Percentiles rank a stretch among this genome's conserved stretches.
Conservation (phyloP, 768 basidiomycete species). For the Mycena chlorophos region DNA sequence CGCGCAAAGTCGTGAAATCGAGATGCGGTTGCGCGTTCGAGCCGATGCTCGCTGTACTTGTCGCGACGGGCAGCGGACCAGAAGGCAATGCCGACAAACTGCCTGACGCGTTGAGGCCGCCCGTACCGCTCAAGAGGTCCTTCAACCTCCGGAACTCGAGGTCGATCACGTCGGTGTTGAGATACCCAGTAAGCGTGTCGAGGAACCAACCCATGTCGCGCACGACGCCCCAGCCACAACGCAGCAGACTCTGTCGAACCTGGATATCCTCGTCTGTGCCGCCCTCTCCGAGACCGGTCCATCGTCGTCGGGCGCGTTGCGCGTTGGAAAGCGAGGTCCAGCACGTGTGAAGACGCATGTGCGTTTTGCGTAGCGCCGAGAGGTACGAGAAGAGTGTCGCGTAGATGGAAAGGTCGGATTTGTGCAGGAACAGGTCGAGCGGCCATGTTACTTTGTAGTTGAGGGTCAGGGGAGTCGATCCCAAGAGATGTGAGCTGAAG, state of each 20-base stretch:
- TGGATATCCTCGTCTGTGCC: slow-evolving; percentile 73
- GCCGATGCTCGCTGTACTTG: slow-evolving; percentile 29
- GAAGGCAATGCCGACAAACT: slow-evolving; percentile 14
- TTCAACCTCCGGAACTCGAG: slow-evolving; percentile 77
- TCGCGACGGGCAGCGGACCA: slow-evolving; percentile 22
- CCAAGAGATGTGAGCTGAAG: slow-evolving; percentile 76
- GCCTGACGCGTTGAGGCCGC: slow-evolving; percentile 17
- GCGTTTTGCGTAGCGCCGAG: slow-evolving; percentile 80
- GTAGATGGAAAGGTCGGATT: slow-evolving; percentile 73
- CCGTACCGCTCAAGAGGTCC: slow-evolving; percentile 44
- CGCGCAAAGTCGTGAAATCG: slow-evolving; percentile 85
- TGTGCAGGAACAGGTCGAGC: slow-evolving; percentile 83
- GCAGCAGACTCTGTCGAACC: slow-evolving; percentile 60
- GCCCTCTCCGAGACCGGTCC: slow-evolving; percentile 87
- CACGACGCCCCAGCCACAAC: slow-evolving; percentile 85
- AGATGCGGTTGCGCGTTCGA: slow-evolving; percentile 38
- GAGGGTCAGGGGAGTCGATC: slow-evolving; percentile 65
- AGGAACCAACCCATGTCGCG: slow-evolving; percentile 92
- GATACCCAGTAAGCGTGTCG: slow-evolving; percentile 78
- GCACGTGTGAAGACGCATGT: slow-evolving; percentile 73
- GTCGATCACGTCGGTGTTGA: slow-evolving; percentile 89
- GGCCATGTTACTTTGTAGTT: slow-evolving; percentile 82
- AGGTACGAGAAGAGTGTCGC: slow-evolving; percentile 79
- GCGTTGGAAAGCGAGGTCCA: slow-evolving; percentile 87
- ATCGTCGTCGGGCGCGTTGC: slow-evolving; percentile 79